Percentiles rank a stretch among this genome's conserved stretches.
Evolutionary conservation across 2,329 filamentous ascomycete genomes (phyloP).

Genomic region (Penicillium crustosum): DNA sequence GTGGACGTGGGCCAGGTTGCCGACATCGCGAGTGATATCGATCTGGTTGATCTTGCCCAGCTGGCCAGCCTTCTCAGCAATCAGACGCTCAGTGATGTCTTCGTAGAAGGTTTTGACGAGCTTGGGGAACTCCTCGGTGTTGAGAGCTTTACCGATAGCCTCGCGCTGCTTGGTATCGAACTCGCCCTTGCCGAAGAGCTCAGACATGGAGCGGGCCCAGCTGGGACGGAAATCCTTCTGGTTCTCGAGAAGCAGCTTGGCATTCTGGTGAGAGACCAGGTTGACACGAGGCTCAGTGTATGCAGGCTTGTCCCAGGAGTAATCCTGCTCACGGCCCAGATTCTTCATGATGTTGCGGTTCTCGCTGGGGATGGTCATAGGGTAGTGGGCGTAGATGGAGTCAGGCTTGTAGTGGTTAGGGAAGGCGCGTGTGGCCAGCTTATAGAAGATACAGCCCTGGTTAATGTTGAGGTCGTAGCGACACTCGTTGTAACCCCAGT

Average conservation of each 20-base stretch:
- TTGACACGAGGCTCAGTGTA: conserved; percentile 54
- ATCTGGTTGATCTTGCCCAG: conserved; percentile 64
- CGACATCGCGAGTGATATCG: conserved; percentile 64
- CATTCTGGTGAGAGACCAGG: conserved; percentile 61
- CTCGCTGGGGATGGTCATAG: conserved; percentile 68
- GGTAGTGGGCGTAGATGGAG: conserved; percentile 79
- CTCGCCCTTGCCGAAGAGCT: conserved; percentile 60
- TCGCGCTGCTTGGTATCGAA: conserved; percentile 54
- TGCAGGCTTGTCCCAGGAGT: conserved; percentile 65
- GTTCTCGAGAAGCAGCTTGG: conserved; percentile 62
- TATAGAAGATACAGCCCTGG: conserved; percentile 82
- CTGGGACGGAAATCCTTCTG: conserved; percentile 62
- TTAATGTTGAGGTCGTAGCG: conserved; percentile 72
- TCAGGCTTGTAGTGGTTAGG: conserved; percentile 75
- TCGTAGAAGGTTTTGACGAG: conserved; percentile 68
- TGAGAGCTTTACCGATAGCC: conserved; percentile 59
- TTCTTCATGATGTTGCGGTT: conserved; percentile 69
- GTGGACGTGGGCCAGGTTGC: conserved; percentile 56
- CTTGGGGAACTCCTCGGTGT: conserved; percentile 61
- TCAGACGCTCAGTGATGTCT: conserved; percentile 59
- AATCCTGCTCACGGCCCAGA: conserved; percentile 66
- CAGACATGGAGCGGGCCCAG: conserved; percentile 64
- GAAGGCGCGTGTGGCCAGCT: conserved; percentile 76
- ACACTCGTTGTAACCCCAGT: conserved; percentile 78
- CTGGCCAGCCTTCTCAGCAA: conserved; percentile 64